Percentiles rank a stretch among this genome's conserved stretches.
These are phyloP conservation scores for Rhizoclosmatium globosum DNA, from an alignment of 192 early-diverging fungal species.

Conservation along the genomic window DNA sequence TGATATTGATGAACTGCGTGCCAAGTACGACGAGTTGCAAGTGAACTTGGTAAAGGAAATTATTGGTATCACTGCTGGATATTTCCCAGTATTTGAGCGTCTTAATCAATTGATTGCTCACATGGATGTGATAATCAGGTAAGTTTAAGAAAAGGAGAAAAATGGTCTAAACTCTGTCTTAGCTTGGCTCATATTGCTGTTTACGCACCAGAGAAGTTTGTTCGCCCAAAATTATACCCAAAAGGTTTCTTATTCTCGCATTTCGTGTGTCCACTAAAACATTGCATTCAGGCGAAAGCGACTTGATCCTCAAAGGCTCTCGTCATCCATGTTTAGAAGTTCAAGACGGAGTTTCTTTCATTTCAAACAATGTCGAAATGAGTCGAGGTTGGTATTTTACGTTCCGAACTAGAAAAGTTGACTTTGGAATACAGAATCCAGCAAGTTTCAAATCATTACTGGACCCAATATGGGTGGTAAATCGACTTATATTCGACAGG, in stretches of 20 bases:
- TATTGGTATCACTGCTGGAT: constrained; percentile 84
- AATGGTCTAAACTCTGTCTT: background rate
- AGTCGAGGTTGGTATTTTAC: constrained; percentile 55
- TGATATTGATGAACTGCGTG: constrained; percentile 64
- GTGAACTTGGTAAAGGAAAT: constrained; percentile 84
- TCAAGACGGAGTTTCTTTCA: constrained; percentile 90
- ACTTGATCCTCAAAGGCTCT: constrained; percentile 71
- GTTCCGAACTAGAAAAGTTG: background rate
- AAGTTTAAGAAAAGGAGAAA: background rate
- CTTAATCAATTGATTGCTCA: constrained; percentile 81
- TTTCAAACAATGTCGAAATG: constrained; percentile 91
- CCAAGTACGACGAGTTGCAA: constrained; percentile 76
- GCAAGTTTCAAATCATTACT: constrained; percentile 87
- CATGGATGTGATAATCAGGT: constrained; percentile 88
- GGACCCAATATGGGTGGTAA: constrained; percentile 99
- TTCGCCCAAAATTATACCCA: constrained; percentile 75
- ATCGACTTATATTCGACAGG: constrained; percentile 95
- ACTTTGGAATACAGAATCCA: constrained; percentile 29
- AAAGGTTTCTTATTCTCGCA: constrained; percentile 46
- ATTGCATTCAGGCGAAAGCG: constrained; percentile 60
- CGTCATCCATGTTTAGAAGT: constrained; percentile 96
- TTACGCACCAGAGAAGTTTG: constrained; percentile 84
- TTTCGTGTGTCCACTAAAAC: background rate
- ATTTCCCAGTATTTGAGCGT: constrained; percentile 81
- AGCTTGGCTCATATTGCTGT: constrained; percentile 88